A percentile compares a stretch with the other conserved stretches of the same genome.
Evolutionary conservation across 164 flowering plant species (phyloP).

Genomic region (Tetrastigma voinierianum): DNA sequence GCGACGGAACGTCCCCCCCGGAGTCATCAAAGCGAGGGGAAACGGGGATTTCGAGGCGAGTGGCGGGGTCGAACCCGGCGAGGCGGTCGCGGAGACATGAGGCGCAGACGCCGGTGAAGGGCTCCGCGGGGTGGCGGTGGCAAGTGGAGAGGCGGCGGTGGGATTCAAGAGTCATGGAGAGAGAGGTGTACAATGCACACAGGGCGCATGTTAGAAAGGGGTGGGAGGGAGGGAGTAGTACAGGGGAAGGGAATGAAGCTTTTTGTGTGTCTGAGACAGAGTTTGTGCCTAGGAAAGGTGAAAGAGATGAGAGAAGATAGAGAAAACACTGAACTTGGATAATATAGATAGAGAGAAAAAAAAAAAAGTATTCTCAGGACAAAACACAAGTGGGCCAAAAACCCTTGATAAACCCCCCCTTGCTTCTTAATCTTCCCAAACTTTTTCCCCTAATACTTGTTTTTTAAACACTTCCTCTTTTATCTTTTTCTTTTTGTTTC

Average conservation of each 20-base stretch:
- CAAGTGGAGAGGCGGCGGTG: conserved; percentile 53
- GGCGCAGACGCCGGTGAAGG: conserved; percentile 81
- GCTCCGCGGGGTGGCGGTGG: conserved; percentile 62
- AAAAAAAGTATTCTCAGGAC: not conserved
- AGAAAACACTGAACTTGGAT: too few species aligned
- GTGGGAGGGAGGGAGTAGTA: not conserved
- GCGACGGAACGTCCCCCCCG: not conserved
- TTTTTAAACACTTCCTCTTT: too few species aligned
- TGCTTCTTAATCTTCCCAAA: not conserved
- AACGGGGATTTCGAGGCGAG: conserved; percentile 68
- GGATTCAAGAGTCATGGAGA: conserved; percentile 12
- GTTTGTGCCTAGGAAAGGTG: conserved; percentile 1
- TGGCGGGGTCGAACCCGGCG: conserved; percentile 48
- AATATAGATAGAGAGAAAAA: conserved; percentile 4
- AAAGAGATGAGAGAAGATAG: not conserved
- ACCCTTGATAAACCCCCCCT: conserved; percentile 31
- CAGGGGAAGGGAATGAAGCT: not conserved
- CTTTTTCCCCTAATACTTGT: too few species aligned
- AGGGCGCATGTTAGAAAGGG: not conserved
- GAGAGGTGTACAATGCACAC: conserved; percentile 15
- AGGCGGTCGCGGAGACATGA: conserved; percentile 88
- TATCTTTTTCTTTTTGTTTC: not conserved
- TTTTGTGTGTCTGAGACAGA: too few species aligned
- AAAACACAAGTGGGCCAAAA: not conserved
- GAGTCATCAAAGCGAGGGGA: conserved; percentile 24